Conservation (phyloP, 148 eudicot genomes). For the Vaccinium myrtillus region DNA sequence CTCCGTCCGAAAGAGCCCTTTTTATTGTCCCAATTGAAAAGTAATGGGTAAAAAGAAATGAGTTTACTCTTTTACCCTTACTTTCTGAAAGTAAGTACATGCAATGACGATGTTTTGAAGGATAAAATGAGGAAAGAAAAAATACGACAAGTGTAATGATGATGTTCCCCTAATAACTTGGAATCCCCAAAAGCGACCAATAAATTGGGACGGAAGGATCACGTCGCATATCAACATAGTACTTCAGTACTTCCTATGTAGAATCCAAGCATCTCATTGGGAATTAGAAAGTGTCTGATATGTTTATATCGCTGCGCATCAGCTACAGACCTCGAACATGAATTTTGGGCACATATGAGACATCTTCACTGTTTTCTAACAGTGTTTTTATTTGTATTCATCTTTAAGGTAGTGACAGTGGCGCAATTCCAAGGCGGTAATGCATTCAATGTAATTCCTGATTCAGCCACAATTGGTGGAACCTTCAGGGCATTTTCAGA, state of each 20-base stretch:
- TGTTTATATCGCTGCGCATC: background rate
- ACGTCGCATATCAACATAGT: too few relatives aligned
- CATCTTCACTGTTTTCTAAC: background rate
- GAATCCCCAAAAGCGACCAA: too few relatives aligned
- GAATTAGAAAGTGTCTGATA: background rate
- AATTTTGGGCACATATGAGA: background rate
- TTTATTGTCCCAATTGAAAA: too few relatives aligned
- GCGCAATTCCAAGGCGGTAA: constrained; percentile 67
- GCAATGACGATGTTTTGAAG: too few relatives aligned
- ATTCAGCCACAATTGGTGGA: constrained; percentile 69
- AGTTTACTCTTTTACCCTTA: too few relatives aligned
- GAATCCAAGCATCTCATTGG: background rate
- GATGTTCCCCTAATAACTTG: too few relatives aligned
- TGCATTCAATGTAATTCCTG: constrained; percentile 77
- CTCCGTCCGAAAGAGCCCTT: too few relatives aligned
- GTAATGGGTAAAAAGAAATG: too few relatives aligned
- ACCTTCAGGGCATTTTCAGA: constrained; percentile 59
- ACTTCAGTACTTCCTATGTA: background rate
- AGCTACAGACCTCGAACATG: background rate
- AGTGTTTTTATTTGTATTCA: background rate
- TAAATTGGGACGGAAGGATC: too few relatives aligned
- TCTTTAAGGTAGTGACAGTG: constrained; percentile 58
- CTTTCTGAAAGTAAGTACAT: too few relatives aligned
- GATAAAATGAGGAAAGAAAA: too few relatives aligned
- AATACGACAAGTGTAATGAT: too few relatives aligned